phyloP scores from a whole-genome alignment of 257 asterid genomes.

The Coffea eugenioides region DNA sequence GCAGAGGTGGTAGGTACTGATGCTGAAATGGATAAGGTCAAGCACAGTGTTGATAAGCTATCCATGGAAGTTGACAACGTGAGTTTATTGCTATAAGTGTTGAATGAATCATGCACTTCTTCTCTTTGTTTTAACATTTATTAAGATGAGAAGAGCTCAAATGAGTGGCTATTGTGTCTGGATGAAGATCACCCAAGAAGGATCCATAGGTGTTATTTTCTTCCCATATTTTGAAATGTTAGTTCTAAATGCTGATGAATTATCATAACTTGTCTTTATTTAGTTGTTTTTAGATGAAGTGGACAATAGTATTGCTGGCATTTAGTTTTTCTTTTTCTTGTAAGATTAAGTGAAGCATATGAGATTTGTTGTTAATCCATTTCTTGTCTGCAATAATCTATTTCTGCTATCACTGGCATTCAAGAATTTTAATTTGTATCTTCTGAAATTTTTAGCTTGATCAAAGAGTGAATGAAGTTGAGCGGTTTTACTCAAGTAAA shows the following conservation, averaged over 20 bases:
- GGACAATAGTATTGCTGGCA: background rate
- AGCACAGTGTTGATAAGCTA: conserved; percentile 56
- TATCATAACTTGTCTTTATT: background rate
- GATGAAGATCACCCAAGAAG: background rate
- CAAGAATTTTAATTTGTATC: background rate
- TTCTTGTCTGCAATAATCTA: background rate
- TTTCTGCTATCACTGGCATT: background rate
- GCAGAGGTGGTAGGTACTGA: conserved; percentile 28
- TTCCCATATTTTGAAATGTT: background rate
- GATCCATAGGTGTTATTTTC: background rate
- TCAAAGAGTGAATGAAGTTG: conserved; percentile 68
- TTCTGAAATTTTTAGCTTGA: conserved; percentile 52
- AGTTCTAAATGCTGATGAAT: background rate
- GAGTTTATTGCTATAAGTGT: conserved; percentile 22
- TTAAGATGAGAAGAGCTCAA: background rate
- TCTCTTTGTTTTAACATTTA: background rate
- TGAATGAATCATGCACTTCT: background rate
- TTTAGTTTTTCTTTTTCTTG: background rate
- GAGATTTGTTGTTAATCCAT: background rate
- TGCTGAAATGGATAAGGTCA: conserved; percentile 42
- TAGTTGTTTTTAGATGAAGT: background rate
- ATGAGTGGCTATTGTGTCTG: background rate
- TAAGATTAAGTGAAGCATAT: background rate
- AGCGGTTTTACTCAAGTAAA: conserved; percentile 50
- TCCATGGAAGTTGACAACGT: conserved; percentile 52